Evolutionary conservation across 108 stramenopile species (phyloP).

Genomic region (Bacterosira constricta): DNA sequence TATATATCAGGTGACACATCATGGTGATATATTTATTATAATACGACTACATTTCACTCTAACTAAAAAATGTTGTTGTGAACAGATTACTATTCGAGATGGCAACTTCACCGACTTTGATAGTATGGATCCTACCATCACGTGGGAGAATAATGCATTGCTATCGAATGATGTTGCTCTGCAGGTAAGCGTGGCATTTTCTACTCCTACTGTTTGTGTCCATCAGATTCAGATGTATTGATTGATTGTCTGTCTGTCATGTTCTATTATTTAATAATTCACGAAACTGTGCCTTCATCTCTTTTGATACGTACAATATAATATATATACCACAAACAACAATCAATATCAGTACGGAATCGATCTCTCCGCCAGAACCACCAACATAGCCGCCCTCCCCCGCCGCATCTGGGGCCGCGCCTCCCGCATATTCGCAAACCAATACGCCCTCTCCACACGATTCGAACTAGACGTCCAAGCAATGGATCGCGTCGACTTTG

Average conservation of each 20-base stretch:
- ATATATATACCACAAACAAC: neutral
- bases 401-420: slow-evolving; percentile 83
- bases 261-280: neutral
- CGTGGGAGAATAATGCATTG: slow-evolving; percentile 57
- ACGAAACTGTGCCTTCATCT: no score
- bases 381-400: slow-evolving; percentile 87
- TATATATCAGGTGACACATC: neutral
- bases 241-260: neutral
- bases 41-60: neutral
- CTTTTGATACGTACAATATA: no score
- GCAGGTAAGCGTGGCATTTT: slow-evolving; percentile 29
- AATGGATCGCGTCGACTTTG: slow-evolving; percentile 55
- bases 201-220: no score
- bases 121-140: slow-evolving; percentile 79
- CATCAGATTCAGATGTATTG: neutral
- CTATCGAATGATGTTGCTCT: slow-evolving; percentile 36
- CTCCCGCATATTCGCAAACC: slow-evolving; percentile 58
- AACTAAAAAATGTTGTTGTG: neutral
- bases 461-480: slow-evolving; percentile 68
- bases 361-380: slow-evolving; percentile 75
- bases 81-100: slow-evolving; percentile 80
- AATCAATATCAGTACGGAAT: slow-evolving; percentile 63
- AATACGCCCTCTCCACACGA: slow-evolving; percentile 80
- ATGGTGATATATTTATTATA: neutral
- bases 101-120: slow-evolving; percentile 86